Conservation (phyloP, 208 protist species). For the Leishmania lainsoni region DNA sequence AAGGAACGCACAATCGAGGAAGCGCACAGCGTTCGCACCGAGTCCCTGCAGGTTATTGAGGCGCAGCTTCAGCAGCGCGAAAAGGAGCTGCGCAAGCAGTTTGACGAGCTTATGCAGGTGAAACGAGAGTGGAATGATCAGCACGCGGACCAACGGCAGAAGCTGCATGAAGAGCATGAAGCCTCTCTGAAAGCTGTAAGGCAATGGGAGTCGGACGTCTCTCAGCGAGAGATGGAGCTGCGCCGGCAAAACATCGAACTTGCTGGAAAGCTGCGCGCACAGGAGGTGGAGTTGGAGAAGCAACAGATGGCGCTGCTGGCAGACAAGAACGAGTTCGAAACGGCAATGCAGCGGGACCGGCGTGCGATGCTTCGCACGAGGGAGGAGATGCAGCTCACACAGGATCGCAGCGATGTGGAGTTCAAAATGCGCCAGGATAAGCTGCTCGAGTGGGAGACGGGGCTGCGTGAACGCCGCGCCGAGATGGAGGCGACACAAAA, state of each 20-base stretch:
- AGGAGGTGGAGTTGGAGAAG: conserved; percentile 51
- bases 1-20: conserved; percentile 41
- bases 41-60: conserved; percentile 46
- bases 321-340: conserved; percentile 43
- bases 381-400: conserved; percentile 42
- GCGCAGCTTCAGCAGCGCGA: conserved; percentile 43
- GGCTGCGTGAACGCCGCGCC: conserved; percentile 31
- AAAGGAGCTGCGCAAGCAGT: conserved; percentile 32
- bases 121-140: conserved; percentile 34
- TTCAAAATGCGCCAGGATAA: conserved; percentile 34
- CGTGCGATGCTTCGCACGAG: conserved; percentile 40
- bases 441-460: conserved; percentile 34
- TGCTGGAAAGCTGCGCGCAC: conserved; percentile 32
- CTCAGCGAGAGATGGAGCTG: conserved; percentile 27
- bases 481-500: conserved; percentile 37
- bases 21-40: conserved; percentile 31
- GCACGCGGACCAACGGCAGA: conserved; percentile 32
- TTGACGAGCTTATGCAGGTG: conserved; percentile 30
- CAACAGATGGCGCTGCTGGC: conserved; percentile 37
- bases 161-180: conserved; percentile 45
- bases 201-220: conserved; percentile 11
- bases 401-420: conserved; percentile 35
- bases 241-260: conserved; percentile 27
- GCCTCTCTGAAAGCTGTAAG: conserved; percentile 35
- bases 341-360: conserved; percentile 36